Percentiles rank a stretch among this genome's conserved stretches.
Evolutionary conservation across 352 stramenopile genomes (phyloP).

Genomic region (Aphanomyces astaci): DNA sequence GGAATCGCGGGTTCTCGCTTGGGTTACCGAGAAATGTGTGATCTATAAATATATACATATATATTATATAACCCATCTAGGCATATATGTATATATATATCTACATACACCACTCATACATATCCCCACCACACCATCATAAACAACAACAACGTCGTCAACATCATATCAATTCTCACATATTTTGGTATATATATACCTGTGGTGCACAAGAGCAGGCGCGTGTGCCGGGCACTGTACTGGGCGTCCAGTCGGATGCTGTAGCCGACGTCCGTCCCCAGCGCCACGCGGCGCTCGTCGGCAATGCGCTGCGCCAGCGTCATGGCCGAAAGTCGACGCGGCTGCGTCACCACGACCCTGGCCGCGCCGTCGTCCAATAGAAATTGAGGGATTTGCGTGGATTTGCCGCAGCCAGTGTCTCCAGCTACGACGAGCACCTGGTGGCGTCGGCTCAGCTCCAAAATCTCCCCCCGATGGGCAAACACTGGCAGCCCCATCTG

Average conservation of each 20-base stretch:
- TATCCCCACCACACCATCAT: too few relatives aligned
- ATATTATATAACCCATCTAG: too few relatives aligned
- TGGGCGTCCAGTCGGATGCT: constrained; percentile 87
- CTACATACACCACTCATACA: too few relatives aligned
- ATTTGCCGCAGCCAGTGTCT: constrained; percentile 93
- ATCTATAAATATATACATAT: too few relatives aligned
- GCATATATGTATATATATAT: too few relatives aligned
- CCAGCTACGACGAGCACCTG: constrained; percentile 89
- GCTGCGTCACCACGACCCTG: constrained; percentile 90
- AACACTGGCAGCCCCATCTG: constrained; percentile 39
- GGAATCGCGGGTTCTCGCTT: too few relatives aligned
- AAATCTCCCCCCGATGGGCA: constrained; percentile 54
- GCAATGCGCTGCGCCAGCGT: constrained; percentile 83
- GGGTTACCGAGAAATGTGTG: too few relatives aligned
- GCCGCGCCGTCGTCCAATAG: constrained; percentile 75
- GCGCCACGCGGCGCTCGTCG: constrained; percentile 57
- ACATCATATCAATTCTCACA: too few relatives aligned
- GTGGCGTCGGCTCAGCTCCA: constrained; percentile 55
- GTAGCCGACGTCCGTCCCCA: constrained; percentile 83
- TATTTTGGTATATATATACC: too few relatives aligned
- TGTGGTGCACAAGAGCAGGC: constrained; percentile 97
- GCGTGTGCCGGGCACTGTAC: constrained; percentile 66
- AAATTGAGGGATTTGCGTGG: constrained; percentile 91
- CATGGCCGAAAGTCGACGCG: constrained; percentile 87
- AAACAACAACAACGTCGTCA: too few relatives aligned